phyloP scores from a whole-genome alignment of 1,284 basidiomycete species.

The Sporisorium iseilematis-ciliati region DNA sequence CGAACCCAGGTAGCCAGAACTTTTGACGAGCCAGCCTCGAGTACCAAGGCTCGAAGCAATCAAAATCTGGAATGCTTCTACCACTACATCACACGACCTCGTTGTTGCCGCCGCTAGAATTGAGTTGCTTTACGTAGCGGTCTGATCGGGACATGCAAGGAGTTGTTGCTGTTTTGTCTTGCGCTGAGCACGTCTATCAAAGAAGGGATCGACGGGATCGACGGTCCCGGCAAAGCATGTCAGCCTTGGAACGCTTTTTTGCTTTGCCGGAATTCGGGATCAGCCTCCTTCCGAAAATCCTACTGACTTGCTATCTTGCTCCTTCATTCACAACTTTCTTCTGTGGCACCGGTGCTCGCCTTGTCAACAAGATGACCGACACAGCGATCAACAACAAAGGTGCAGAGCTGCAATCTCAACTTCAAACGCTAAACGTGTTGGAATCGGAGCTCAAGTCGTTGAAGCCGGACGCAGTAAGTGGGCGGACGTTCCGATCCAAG shows the following conservation, averaged over 20 bases:
- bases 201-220: not conserved
- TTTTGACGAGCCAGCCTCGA: conserved; percentile 10
- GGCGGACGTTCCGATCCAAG: not conserved
- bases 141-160: not conserved
- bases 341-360: not conserved
- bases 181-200: not conserved
- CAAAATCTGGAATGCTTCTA: conserved; percentile 30
- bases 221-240: not conserved
- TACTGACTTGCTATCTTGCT: not conserved
- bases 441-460: conserved; percentile 41
- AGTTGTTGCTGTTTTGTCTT: not conserved
- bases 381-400: not conserved
- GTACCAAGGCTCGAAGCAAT: not conserved
- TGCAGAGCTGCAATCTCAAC: conserved; percentile 25
- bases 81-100: conserved; percentile 39
- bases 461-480: conserved; percentile 32
- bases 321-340: not conserved
- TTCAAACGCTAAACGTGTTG: conserved; percentile 36
- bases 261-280: conserved; percentile 1
- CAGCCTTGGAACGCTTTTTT: not conserved
- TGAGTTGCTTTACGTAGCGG: not conserved
- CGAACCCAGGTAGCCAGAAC: conserved; percentile 49
- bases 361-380: conserved; percentile 4
- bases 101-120: conserved; percentile 2
- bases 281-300: not conserved